Conservation (phyloP, 2,329 filamentous ascomycete genomes). For the Fusarium nurragi region DNA sequence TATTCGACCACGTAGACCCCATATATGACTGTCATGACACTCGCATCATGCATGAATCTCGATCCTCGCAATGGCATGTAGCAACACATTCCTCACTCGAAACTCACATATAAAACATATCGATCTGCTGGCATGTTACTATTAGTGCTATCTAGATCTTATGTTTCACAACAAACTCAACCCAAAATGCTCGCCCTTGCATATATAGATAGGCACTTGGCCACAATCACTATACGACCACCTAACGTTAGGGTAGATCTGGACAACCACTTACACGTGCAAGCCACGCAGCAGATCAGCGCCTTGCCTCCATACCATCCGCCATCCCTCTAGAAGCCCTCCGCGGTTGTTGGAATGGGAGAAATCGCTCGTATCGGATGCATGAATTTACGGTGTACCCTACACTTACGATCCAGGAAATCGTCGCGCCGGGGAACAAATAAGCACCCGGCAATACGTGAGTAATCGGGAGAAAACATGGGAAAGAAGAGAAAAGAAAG, state of each 20-base stretch:
- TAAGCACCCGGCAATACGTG: neutral
- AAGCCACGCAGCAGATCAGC: slow-evolving; percentile 13
- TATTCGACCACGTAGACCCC: neutral
- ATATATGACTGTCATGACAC: neutral
- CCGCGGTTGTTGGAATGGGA: slow-evolving; percentile 23
- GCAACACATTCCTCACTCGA: slow-evolving; percentile 10
- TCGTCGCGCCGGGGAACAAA: neutral
- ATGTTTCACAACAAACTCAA: neutral
- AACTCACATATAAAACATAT: neutral
- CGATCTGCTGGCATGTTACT: neutral
- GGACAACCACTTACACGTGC: slow-evolving; percentile 9
- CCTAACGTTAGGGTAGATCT: neutral
- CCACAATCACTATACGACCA: slow-evolving; percentile 1
- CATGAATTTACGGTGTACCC: slow-evolving; percentile 6
- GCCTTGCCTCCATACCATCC: slow-evolving; percentile 27
- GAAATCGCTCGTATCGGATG: neutral
- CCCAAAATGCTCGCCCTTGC: slow-evolving; percentile 9
- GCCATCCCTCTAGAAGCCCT: neutral
- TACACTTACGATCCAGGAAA: neutral
- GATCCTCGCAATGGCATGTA: slow-evolving; percentile 22
- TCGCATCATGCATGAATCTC: slow-evolving; percentile 9
- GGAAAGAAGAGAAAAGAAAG: neutral
- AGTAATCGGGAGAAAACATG: neutral
- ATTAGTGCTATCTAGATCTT: neutral
- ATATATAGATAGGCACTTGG: slow-evolving; percentile 1